phyloP scores from a whole-genome alignment of 495 filamentous ascomycete species.

The Hypomontagnella submonticulosa region DNA sequence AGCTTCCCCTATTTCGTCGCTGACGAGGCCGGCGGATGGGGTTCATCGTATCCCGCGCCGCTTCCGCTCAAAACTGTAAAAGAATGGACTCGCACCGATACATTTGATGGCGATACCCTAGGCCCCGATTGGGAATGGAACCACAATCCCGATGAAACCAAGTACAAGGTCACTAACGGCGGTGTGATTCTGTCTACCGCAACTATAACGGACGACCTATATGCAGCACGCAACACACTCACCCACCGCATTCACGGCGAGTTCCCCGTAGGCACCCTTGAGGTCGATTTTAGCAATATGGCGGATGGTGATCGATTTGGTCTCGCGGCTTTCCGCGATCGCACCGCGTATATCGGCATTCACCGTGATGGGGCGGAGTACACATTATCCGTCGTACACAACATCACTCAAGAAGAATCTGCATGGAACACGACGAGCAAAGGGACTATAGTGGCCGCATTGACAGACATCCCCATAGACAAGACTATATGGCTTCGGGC shows the following conservation, averaged over 20 bases:
- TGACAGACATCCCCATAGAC: constrained; percentile 32
- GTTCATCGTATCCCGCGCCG: constrained; percentile 56
- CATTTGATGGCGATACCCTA: constrained; percentile 54
- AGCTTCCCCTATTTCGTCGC: constrained; percentile 60
- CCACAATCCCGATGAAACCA: constrained; percentile 64
- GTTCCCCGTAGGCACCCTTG: constrained; percentile 58
- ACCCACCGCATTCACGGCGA: constrained; percentile 65
- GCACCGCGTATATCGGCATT: constrained; percentile 63
- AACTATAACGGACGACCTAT: constrained; percentile 64
- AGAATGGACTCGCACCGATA: constrained; percentile 52
- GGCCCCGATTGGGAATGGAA: constrained; percentile 69
- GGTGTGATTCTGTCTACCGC: constrained; percentile 60
- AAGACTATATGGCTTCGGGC: constrained; percentile 56
- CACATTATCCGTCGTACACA: constrained; percentile 40
- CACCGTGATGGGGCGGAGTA: constrained; percentile 41
- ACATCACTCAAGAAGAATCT: constrained; percentile 36
- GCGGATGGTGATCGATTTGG: constrained; percentile 63
- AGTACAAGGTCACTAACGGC: constrained; percentile 33
- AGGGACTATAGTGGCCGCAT: constrained; percentile 52
- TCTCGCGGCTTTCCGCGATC: constrained; percentile 62
- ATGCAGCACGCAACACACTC: constrained; percentile 65
- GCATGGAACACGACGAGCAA: constrained; percentile 56
- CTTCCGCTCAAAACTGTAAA: constrained; percentile 43
- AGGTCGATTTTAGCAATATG: constrained; percentile 60
- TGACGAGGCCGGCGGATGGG: constrained; percentile 57